Base-by-base conservation (phyloP, 2,329 filamentous ascomycete genomes). In the Penicillium aurantiogriseum region DNA sequence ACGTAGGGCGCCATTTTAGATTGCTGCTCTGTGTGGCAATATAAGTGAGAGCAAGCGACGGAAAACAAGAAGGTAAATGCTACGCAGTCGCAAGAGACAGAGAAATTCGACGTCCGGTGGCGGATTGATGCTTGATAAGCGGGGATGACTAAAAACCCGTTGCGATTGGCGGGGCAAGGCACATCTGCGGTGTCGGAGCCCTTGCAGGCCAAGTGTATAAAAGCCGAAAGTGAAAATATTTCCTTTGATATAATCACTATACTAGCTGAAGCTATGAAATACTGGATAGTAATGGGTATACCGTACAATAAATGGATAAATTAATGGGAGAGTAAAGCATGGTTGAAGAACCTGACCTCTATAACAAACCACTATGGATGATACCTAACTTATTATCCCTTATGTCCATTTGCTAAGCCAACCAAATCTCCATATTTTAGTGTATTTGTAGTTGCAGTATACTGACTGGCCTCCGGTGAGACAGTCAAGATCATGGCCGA, bases 1-100 rank as follows among this genome's bases (percentile, higher is more conserved):
- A 96, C 79, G 25, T 89, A 91, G 19, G 91, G 91, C 53, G 91
- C 88, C 91, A 96, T 96, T 53, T 27, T 40, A 4, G 9, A 21
- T 27, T 44, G 21, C 11, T 47, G 1, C 35, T 46, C 42, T 29
- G 17, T 49, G 10, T 31, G 40, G 10, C 33, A 49, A 35, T 27
- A 4, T 5, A n/a, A 21, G 19, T 19, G 13, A 25, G 21, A 39
- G 19, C 21, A 43, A 45, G 35, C 33, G n/a, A 51, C 13, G 4
- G 21, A 25, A 35, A 36, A n/a, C 29, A 5, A 25, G 19, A 33
- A 40, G 11, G 11, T 25, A n/a, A 29, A 33, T 46, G 15, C 9
- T 48, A 48, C n/a, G 33, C 19, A 23, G 27, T 13, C n/a, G 31
- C 17, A 35, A 52, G 38, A 36, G 35, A 42, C 23, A 21, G 45